Evolutionary conservation across 352 stramenopile genomes (phyloP), one percentile per base, ranked within the genome.

Genomic region (Phytophthora pini): DNA sequence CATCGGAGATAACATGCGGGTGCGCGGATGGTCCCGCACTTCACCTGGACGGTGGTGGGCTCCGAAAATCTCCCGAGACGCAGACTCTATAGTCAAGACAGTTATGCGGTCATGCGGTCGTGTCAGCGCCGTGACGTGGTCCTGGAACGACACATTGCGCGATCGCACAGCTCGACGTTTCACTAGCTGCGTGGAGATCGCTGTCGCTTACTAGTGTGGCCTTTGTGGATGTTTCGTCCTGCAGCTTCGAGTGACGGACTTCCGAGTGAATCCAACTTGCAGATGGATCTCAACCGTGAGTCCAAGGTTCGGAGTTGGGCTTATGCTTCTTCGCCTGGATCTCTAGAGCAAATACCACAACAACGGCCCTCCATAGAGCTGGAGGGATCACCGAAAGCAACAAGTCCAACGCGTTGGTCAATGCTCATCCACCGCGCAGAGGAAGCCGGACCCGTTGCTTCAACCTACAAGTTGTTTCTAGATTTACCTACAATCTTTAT

Each of bases 351-450:
- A 43, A 22, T 22, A 5, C n/a, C n/a, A 8, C 15, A 4, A 8
- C 6, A 12, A 29, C 17, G 3, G 45, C 3, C 20, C 45, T 52
- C 45, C 26, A 40, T 53, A 41, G n/a, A n/a, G 9, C 20, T 48
- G 12, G 20, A 13, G 26, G 13, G 50, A 20, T 17, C 48, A 36
- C 58, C 58, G 58, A 54, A 53, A 60, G 39, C 38, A 36, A 5
- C 26, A 20, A 36, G 38, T 46, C n/a, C 52, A 58, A 58, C 51
- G 26, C 31, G 59, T 63, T 56, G 61, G 44, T 68, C 61, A 63
- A 68, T 68, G 43, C 49, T 13, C 6, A 1, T 40, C 10, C 6
- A n/a, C 38, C 31, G 36, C 39, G 9, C 31, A 3, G 22, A 4
- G 13, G 1, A n/a, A 44, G 31, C 13, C 31, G 22, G 43, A 10